These are phyloP conservation scores for Lodderomyces metapsilosis DNA, from an alignment of 1,139 yeast species.

Conservation along the genomic window DNA sequence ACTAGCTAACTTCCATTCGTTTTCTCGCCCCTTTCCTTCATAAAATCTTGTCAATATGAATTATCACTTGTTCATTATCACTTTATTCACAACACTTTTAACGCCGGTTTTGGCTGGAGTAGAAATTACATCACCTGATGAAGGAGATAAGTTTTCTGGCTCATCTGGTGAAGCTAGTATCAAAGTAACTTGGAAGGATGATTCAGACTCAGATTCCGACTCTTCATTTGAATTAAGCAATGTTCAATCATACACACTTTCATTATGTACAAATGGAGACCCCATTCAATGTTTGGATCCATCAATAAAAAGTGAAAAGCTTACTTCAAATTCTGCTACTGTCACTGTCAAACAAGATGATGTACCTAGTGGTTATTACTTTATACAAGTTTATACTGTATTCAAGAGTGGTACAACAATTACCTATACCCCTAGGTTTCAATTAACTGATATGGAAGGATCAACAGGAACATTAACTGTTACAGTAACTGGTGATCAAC, in stretches of 20 bases:
- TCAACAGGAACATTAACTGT: slow-evolving; percentile 29
- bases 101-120: slow-evolving; percentile 49
- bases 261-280: slow-evolving; percentile 64
- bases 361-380: slow-evolving; percentile 66
- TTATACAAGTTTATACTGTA: slow-evolving; percentile 58
- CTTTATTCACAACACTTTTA: not conserved
- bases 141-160: slow-evolving; percentile 50
- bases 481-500: slow-evolving; percentile 30
- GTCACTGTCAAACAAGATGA: slow-evolving; percentile 40
- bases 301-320: slow-evolving; percentile 15
- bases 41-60: not conserved
- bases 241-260: slow-evolving; percentile 48
- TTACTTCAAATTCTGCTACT: slow-evolving; percentile 28
- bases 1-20: too few relatives aligned
- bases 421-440: slow-evolving; percentile 70
- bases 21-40: not conserved
- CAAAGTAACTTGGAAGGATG: slow-evolving; percentile 55
- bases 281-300: slow-evolving; percentile 43
- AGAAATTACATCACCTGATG: slow-evolving; percentile 48
- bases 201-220: slow-evolving; percentile 43
- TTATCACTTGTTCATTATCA: not conserved
- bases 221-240: slow-evolving; percentile 36
- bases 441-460: slow-evolving; percentile 71
- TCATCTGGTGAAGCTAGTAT: slow-evolving; percentile 49
- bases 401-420: slow-evolving; percentile 54